phyloP scores from a whole-genome alignment of 768 basidiomycete species.

The Leccinum pellstonianum region DNA sequence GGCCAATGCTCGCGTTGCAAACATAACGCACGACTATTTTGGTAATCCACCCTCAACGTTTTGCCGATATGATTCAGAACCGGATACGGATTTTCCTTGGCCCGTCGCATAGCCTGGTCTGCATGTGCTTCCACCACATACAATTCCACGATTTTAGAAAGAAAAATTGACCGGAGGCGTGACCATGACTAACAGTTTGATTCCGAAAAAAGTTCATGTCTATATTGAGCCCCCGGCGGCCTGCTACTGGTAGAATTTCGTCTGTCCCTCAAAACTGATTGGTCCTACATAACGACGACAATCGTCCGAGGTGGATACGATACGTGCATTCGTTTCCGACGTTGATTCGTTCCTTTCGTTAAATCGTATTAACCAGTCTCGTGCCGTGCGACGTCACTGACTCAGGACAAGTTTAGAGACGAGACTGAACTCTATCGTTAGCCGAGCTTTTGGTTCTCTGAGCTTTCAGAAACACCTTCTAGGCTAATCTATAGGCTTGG shows the following conservation, averaged over 20 bases:
- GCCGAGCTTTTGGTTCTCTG: background rate
- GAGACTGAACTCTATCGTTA: background rate
- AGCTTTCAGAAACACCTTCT: background rate
- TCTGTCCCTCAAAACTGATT: background rate
- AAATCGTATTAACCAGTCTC: background rate
- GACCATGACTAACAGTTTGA: background rate
- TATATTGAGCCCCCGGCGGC: background rate
- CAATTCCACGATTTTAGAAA: background rate
- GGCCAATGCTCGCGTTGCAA: background rate
- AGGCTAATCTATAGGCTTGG: background rate
- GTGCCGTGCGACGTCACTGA: background rate
- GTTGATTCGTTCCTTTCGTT: background rate
- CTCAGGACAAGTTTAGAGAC: background rate
- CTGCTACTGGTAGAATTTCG: background rate
- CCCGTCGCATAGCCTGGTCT: background rate
- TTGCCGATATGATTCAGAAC: background rate
- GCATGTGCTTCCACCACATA: background rate
- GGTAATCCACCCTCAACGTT: background rate
- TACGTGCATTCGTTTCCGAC: background rate
- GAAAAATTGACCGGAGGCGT: background rate
- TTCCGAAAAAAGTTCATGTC: background rate
- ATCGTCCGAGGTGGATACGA: background rate
- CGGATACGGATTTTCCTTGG: background rate
- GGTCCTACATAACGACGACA: background rate
- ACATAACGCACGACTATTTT: background rate